Evolutionary conservation across 2,329 filamentous ascomycete species (phyloP).

Genomic region (Bipolaris zeicola): DNA sequence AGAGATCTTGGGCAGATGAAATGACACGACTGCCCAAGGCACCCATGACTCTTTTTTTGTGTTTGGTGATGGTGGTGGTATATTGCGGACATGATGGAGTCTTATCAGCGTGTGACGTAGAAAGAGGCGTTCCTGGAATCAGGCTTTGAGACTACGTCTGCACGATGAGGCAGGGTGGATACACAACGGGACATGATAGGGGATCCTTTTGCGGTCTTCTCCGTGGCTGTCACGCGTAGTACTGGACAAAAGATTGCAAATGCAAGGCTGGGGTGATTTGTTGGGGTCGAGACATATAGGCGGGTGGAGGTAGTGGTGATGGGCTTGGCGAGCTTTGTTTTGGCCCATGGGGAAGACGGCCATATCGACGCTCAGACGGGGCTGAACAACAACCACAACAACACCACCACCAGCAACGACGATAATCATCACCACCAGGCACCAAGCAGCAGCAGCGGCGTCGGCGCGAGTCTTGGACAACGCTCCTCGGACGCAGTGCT

Average conservation of each 20-base stretch:
- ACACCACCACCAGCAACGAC: neutral
- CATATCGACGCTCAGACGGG: neutral
- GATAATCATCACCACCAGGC: neutral
- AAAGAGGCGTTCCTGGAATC: slow-evolving; percentile 34
- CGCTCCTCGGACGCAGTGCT: neutral
- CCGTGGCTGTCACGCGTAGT: neutral
- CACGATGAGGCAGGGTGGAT: slow-evolving; percentile 35
- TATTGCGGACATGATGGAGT: neutral
- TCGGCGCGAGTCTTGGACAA: neutral
- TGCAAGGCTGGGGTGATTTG: neutral
- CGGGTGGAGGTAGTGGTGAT: neutral
- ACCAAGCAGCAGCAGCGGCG: neutral
- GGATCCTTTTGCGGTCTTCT: neutral
- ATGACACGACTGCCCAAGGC: neutral
- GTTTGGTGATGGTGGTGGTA: no score
- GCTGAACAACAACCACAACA: neutral
- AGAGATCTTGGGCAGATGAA: neutral
- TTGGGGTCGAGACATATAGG: neutral
- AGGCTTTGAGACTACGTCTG: slow-evolving; percentile 28
- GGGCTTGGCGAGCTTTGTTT: neutral
- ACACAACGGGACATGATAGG: slow-evolving; percentile 22
- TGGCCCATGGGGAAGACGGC: neutral
- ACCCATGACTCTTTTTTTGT: no score
- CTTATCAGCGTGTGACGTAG: slow-evolving; percentile 22
- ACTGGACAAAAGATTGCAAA: no score